Evolutionary conservation across 2,329 filamentous ascomycete genomes (phyloP), one percentile per base, ranked within the genome.

Genomic region (Neonectria ditissima): DNA sequence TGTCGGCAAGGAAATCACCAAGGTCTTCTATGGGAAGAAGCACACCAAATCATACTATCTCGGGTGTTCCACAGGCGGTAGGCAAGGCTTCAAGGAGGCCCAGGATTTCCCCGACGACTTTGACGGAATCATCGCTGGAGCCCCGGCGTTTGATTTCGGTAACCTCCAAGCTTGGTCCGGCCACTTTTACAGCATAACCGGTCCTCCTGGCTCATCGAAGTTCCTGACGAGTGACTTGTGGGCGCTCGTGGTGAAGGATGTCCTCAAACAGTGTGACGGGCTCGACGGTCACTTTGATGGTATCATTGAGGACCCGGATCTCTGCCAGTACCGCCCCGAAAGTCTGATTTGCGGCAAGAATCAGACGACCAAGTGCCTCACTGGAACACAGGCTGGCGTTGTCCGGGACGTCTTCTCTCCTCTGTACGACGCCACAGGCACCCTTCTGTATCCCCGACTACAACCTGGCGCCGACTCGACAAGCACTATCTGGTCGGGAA

Each of bases 41-140:
- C 74, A 79, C 2, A 75, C 76, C 3, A 83, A 83, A 65, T 82
- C 80, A 2, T 89, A 89, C 74, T 89, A 84, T 68, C 74, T 83
- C 4, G 87, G 87, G 26, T 89, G 87, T 72, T 88, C 85, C 0
- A 84, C 85, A 0, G 87, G 88, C n/a, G 87, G 87, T 1, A 79
- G 87, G 0, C 85, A 89, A 75, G 87, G 85, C 7, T 77, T 87
- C 39, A 84, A 84, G 62, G 81, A 82, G 24, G 81, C 84, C 0
- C 82, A 89, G 70, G 71, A 77, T 24, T 87, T 82, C 67, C 86
- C 87, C 0, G 78, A 83, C 0, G 85, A 87, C 65, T 89, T 87
- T 61, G 85, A 89, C 62, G 82, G 83, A 30, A 77, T 79, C 2
- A 74, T 81, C 2, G 77, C 79, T 9, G 82, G 82, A 14, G 82